Percentiles rank a stretch among this genome's conserved stretches.
Conservation (phyloP, 805 yeast genomes). For the Sugiyamaella americana region DNA sequence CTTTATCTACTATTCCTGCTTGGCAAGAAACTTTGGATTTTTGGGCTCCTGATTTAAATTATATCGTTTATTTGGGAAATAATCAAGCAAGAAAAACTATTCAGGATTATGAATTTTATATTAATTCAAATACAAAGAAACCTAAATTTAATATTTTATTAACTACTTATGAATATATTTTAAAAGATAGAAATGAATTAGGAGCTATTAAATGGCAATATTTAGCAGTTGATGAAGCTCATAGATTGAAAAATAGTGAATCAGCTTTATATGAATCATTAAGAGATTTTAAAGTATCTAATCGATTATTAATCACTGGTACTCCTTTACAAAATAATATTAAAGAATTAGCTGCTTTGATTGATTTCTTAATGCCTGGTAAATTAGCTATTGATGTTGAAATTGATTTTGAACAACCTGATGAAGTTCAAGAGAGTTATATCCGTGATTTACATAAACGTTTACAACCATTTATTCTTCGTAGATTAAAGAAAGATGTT, state of each 20-base stretch:
- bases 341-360: slow-evolving; percentile 90
- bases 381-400: slow-evolving; percentile 84
- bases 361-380: slow-evolving; percentile 95
- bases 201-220: slow-evolving; percentile 91
- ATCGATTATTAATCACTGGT: slow-evolving; percentile 89
- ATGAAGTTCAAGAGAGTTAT: slow-evolving; percentile 79
- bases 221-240: slow-evolving; percentile 98
- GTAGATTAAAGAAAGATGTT: slow-evolving; percentile 94
- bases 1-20: slow-evolving; percentile 91
- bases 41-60: slow-evolving; percentile 96
- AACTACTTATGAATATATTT: slow-evolving; percentile 93
- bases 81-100: slow-evolving; percentile 76
- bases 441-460: slow-evolving; percentile 79
- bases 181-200: slow-evolving; percentile 77
- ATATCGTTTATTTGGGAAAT: slow-evolving; percentile 89
- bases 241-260: slow-evolving; percentile 89
- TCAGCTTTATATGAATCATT: slow-evolving; percentile 87
- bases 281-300: slow-evolving; percentile 71
- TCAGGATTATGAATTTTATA: slow-evolving; percentile 78
- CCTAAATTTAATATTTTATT: slow-evolving; percentile 86
- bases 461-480: slow-evolving; percentile 84
- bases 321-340: slow-evolving; percentile 96
- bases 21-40: slow-evolving; percentile 99
- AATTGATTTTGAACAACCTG: slow-evolving; percentile 88
- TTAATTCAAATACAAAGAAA: slow-evolving; percentile 47